Percentiles rank a stretch among this genome's conserved stretches.
These are phyloP conservation scores for Setaria viridis DNA, from an alignment of 202 grass and related monocot genomes.

Conservation along the genomic window DNA sequence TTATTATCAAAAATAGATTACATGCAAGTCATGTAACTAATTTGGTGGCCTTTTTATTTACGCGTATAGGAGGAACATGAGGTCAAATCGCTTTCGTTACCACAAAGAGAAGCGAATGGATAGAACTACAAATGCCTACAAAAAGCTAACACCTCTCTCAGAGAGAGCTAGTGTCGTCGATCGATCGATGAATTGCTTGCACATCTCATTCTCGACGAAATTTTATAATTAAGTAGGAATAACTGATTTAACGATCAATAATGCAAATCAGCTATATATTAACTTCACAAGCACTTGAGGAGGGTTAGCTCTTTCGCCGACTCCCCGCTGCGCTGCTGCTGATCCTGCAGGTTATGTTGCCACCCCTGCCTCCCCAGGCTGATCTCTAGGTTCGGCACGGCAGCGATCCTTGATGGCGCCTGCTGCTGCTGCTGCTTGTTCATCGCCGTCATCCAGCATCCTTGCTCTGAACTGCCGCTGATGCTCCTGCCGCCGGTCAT, in stretches of 20 bases:
- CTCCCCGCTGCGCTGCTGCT: constrained; percentile 43
- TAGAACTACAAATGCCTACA: background rate
- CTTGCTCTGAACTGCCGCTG: constrained; percentile 13
- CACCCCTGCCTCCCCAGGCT: constrained; percentile 63
- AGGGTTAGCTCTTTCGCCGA: constrained; percentile 55
- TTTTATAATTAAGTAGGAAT: background rate
- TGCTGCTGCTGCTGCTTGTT: constrained; percentile 25
- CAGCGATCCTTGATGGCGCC: constrained; percentile 24
- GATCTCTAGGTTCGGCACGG: constrained; percentile 57
- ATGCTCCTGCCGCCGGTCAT: constrained; percentile 18
- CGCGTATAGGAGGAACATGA: background rate
- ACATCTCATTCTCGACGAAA: background rate
- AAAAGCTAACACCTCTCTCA: background rate
- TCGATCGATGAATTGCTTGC: constrained; percentile 2
- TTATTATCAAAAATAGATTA: background rate
- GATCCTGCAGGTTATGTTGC: constrained; percentile 43
- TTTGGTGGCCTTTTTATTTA: too few relatives aligned
- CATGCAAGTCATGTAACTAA: too few relatives aligned
- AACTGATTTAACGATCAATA: background rate
- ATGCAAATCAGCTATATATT: background rate
- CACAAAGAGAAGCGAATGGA: background rate
- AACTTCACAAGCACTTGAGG: constrained; percentile 51
- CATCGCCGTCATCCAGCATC: constrained; percentile 1
- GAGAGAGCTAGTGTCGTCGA: background rate
- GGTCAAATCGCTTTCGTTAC: background rate